Percentiles rank a stretch among this genome's conserved stretches.
Evolutionary conservation across 2,329 filamentous ascomycete species (phyloP).

Genomic region (Dactylella cylindrospora): DNA sequence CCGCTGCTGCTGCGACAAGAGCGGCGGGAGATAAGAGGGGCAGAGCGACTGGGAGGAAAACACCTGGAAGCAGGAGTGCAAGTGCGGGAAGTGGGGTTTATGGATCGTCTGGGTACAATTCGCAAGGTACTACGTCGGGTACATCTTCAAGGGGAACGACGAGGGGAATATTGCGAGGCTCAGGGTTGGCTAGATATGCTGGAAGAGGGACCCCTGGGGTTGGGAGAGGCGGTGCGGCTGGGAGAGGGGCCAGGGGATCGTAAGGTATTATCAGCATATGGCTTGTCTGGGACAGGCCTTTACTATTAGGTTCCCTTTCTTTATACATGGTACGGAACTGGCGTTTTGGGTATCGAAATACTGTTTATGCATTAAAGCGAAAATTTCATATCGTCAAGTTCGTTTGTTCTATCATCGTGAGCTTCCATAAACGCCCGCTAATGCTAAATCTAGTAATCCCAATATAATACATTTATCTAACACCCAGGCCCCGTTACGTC

Average conservation of each 20-base stretch:
- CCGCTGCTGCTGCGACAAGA: constrained; percentile 50
- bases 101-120: constrained; percentile 29
- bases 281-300: constrained; percentile 8
- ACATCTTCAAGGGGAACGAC: constrained; percentile 7
- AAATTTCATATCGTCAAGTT: constrained; percentile 3
- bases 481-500: too few relatives aligned
- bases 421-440: constrained; percentile 22
- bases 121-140: constrained; percentile 5
- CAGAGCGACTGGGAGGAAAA: constrained; percentile 36
- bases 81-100: constrained; percentile 18
- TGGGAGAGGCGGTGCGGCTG: constrained; percentile 52
- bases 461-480: too few relatives aligned
- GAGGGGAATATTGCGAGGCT: constrained; percentile 32
- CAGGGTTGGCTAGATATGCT: constrained; percentile 37
- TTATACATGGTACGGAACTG: constrained; percentile 16
- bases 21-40: constrained; percentile 10
- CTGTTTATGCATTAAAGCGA: too few relatives aligned
- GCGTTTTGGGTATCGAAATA: constrained; percentile 26
- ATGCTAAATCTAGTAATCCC: too few relatives aligned
- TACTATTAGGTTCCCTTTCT: constrained; percentile 1
- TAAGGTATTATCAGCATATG: constrained; percentile 6
- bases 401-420: neutral
- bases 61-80: constrained; percentile 15
- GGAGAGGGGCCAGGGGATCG: constrained; percentile 19
- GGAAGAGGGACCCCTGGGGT: constrained; percentile 30